phyloP scores from a whole-genome alignment of 139 green algal species.

The Trebouxia sp. region DNA sequence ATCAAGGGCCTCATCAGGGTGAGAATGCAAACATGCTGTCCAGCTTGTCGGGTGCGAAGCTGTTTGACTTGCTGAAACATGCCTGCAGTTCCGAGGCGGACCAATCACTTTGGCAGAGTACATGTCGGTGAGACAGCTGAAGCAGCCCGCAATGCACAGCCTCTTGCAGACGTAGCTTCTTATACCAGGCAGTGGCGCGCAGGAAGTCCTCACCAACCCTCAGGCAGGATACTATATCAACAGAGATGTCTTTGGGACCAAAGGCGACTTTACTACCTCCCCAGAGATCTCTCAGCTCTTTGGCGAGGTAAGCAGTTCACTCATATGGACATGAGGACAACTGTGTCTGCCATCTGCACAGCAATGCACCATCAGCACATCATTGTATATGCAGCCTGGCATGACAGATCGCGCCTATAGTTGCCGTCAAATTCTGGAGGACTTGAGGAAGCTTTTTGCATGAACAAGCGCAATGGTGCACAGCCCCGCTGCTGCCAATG shows the following conservation, averaged over 20 bases:
- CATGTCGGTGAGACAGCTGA: conserved; percentile 64
- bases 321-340: background rate
- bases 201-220: conserved; percentile 83
- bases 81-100: conserved; percentile 85
- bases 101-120: conserved; percentile 91
- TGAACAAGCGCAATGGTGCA: too few relatives aligned
- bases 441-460: too few relatives aligned
- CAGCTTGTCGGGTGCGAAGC: background rate
- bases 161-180: conserved; percentile 13
- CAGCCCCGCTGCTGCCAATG: too few relatives aligned
- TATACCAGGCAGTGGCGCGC: background rate
- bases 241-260: conserved; percentile 86
- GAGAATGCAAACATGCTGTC: background rate
- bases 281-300: conserved; percentile 98
- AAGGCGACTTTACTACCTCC: conserved; percentile 94
- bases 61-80: background rate
- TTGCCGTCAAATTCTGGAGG: too few relatives aligned
- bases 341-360: background rate
- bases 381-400: too few relatives aligned
- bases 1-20: conserved; percentile 54
- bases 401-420: too few relatives aligned
- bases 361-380: too few relatives aligned
- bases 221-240: conserved; percentile 82
- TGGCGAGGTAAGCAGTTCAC: conserved; percentile 74
- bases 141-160: background rate